These are phyloP conservation scores for Apophysomyces variabilis DNA, from an alignment of 371 early-diverging fungal species.

Conservation along the genomic window DNA sequence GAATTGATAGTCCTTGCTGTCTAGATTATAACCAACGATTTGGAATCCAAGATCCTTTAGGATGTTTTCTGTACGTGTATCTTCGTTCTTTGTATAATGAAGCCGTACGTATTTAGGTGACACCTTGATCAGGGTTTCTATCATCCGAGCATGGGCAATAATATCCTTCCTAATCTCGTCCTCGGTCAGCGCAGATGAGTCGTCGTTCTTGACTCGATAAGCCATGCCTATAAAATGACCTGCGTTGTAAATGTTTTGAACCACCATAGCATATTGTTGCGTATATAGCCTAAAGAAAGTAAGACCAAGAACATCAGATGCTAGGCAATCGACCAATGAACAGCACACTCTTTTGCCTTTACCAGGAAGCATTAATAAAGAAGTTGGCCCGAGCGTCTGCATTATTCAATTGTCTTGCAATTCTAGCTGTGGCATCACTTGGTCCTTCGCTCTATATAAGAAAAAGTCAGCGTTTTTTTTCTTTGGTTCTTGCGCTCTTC, in stretches of 20 bases:
- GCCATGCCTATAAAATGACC: constrained; percentile 63
- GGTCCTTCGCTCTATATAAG: constrained; percentile 54
- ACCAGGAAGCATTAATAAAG: constrained; percentile 58
- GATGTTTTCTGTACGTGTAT: constrained; percentile 42
- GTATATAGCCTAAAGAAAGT: constrained; percentile 33
- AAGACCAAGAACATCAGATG: neutral
- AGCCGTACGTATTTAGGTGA: constrained; percentile 54
- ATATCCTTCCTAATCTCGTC: constrained; percentile 49
- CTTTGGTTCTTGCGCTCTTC: too few species aligned
- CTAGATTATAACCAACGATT: constrained; percentile 55
- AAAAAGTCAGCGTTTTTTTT: neutral
- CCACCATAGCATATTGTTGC: constrained; percentile 54
- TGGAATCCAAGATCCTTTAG: constrained; percentile 46
- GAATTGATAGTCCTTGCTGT: constrained; percentile 51
- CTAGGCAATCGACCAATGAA: neutral
- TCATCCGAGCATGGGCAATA: constrained; percentile 42
- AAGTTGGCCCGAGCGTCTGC: constrained; percentile 56
- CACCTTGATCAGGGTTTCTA: constrained; percentile 45
- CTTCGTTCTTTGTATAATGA: constrained; percentile 46
- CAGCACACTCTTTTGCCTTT: neutral
- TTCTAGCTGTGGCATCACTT: constrained; percentile 55
- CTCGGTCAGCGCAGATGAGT: constrained; percentile 47
- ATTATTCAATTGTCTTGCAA: constrained; percentile 51
- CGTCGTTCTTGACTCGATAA: constrained; percentile 54
- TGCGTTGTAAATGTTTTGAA: constrained; percentile 53